phyloP scores from a whole-genome alignment of 495 filamentous ascomycete genomes.

The Aspergillus saccharolyticus region DNA sequence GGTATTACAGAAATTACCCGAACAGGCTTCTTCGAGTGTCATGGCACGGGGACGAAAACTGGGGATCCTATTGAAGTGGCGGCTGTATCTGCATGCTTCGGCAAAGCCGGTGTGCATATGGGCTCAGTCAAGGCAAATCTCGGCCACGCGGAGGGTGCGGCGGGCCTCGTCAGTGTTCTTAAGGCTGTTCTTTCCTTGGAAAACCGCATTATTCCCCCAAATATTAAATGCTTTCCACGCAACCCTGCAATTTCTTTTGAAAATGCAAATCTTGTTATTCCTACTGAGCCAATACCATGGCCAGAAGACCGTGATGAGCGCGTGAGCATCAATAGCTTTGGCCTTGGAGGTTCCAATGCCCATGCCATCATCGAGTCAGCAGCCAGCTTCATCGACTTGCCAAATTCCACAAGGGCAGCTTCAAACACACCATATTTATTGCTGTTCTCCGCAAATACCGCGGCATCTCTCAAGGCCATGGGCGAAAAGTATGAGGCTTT shows the following conservation, averaged over 20 bases:
- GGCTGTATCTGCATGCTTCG: slow-evolving; percentile 21
- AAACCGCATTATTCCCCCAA: slow-evolving; percentile 30
- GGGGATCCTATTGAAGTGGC: slow-evolving; percentile 28
- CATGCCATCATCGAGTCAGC: too few relatives aligned
- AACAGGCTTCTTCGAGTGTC: slow-evolving; percentile 45
- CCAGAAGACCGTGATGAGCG: slow-evolving; percentile 19
- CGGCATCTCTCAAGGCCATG: too few relatives aligned
- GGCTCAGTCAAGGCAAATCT: slow-evolving; percentile 33
- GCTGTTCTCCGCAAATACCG: too few relatives aligned
- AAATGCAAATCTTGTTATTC: slow-evolving; percentile 20
- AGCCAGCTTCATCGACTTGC: too few relatives aligned
- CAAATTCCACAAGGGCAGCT: too few relatives aligned
- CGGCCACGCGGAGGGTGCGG: slow-evolving; percentile 36
- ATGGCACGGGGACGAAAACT: slow-evolving; percentile 47
- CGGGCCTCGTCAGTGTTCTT: slow-evolving; percentile 32
- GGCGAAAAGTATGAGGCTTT: too few relatives aligned
- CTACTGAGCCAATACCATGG: slow-evolving; percentile 25
- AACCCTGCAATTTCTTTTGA: slow-evolving; percentile 23
- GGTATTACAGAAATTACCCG: slow-evolving; percentile 5
- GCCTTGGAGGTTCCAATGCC: slow-evolving; percentile 22
- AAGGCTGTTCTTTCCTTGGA: slow-evolving; percentile 32
- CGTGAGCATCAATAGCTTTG: slow-evolving; percentile 32
- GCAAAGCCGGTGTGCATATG: slow-evolving; percentile 15
- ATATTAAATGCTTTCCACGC: slow-evolving; percentile 13
- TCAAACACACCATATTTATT: too few relatives aligned